These are phyloP conservation scores for Kodamaea hsintzibuensis DNA, from an alignment of 805 yeast genomes.

Conservation along the genomic window DNA sequence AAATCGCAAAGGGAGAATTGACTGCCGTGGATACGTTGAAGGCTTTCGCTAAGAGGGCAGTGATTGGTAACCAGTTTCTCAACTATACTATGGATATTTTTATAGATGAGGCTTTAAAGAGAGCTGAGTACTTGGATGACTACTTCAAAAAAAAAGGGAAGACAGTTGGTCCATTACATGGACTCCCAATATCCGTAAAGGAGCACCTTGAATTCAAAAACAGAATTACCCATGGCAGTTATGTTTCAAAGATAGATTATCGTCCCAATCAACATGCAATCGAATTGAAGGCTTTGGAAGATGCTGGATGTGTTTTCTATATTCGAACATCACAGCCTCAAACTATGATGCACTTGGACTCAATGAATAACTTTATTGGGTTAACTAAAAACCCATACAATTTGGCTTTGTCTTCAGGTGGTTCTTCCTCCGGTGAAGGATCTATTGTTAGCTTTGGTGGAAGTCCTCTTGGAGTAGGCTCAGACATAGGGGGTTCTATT, in stretches of 20 bases:
- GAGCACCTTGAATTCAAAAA: slow-evolving; percentile 61
- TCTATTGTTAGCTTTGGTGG: slow-evolving; percentile 59
- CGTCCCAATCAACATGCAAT: slow-evolving; percentile 48
- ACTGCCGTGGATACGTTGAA: slow-evolving; percentile 53
- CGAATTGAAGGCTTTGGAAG: slow-evolving; percentile 45
- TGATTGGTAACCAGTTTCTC: slow-evolving; percentile 62
- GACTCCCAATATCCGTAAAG: slow-evolving; percentile 63
- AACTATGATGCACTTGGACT: slow-evolving; percentile 66
- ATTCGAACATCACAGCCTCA: slow-evolving; percentile 71
- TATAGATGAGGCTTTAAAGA: slow-evolving; percentile 56
- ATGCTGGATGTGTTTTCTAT: slow-evolving; percentile 57
- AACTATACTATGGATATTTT: slow-evolving; percentile 62
- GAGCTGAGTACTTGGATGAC: slow-evolving; percentile 57
- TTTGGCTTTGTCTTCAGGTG: slow-evolving; percentile 61
- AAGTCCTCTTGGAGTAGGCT: slow-evolving; percentile 65
- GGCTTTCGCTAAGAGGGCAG: slow-evolving; percentile 67
- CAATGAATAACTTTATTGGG: slow-evolving; percentile 60
- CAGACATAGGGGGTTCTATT: slow-evolving; percentile 73
- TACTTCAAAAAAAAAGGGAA: slow-evolving; percentile 47
- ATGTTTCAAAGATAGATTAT: slow-evolving; percentile 52
- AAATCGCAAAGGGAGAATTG: slow-evolving; percentile 48
- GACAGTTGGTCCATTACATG: slow-evolving; percentile 62
- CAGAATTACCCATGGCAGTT: slow-evolving; percentile 58
- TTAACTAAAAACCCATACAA: slow-evolving; percentile 60
- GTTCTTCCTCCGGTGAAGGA: slow-evolving; percentile 77